phyloP scores from a whole-genome alignment of 306 rosid genomes.

The Ziziphus jujuba region DNA sequence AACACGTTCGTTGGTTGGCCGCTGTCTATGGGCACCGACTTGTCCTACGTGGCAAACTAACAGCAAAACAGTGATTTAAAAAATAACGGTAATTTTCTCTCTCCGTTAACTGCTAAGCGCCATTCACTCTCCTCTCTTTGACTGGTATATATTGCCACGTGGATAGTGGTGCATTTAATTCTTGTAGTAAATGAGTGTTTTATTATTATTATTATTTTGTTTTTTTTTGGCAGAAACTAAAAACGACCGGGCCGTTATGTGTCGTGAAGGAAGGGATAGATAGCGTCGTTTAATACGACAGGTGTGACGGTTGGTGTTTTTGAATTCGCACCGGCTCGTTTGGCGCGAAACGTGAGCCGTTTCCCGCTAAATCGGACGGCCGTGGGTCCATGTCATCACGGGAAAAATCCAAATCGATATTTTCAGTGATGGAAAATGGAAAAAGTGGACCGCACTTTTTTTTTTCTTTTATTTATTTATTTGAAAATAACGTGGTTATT shows the following conservation, averaged over 20 bases:
- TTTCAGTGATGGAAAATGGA: not conserved
- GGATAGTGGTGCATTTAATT: not conserved
- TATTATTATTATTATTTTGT: no score
- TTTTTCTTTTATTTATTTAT: not conserved
- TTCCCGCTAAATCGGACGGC: slow-evolving; percentile 52
- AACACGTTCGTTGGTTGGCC: slow-evolving; percentile 50
- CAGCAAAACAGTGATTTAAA: no score
- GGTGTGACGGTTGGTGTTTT: slow-evolving; percentile 6
- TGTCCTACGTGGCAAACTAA: slow-evolving; percentile 5
- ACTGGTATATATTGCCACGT: slow-evolving; percentile 1
- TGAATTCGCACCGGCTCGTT: not conserved
- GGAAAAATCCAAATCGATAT: slow-evolving; percentile 3
- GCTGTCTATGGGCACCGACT: slow-evolving; percentile 24
- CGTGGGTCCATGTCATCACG: slow-evolving; percentile 17
- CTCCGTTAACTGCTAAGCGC: slow-evolving; percentile 16
- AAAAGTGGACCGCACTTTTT: slow-evolving; percentile 4
- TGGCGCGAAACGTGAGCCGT: slow-evolving; percentile 49
- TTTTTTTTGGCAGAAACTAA: not conserved
- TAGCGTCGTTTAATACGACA: slow-evolving; percentile 18
- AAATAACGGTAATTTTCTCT: not conserved
- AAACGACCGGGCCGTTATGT: slow-evolving; percentile 1
- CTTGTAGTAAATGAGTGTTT: not conserved
- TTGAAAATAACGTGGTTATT: not conserved
- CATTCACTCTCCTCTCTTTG: not conserved
- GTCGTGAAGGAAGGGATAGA: no score